Evolutionary conservation across 176 grass and related monocot genomes (phyloP), one percentile per base, ranked within the genome.

Genomic region (Oryza longistaminata): DNA sequence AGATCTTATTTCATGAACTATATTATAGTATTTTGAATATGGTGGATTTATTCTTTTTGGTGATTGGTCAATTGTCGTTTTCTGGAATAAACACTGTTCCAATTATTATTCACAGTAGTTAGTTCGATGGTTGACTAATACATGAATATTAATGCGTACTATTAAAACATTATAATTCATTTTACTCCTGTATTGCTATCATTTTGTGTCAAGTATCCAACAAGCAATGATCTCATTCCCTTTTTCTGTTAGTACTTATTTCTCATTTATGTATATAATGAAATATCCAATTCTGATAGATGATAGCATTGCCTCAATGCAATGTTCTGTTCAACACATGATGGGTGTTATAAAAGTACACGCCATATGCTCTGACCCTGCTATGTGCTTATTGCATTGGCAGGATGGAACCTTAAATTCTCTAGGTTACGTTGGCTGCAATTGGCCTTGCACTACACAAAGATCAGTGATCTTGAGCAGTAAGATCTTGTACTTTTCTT

Each of bases 331-430:
- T 46, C 9, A 50, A 52, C 44, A 25, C 26, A 74, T 35, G 16
- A 11, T 77, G 64, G 49, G 43, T 9, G 10, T 66, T 55, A 64
- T 19, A 53, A 79, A 85, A 11, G 22, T 19, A 17, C 11, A 53
- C 42, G 45, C 49, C 49, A 79, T 48, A 46, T 21, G 21, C 61
- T 33, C 74, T 90, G 67, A 90, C 62, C 48, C 21, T 31, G 15
- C 35, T 48, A 90, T 74, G 49, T 31, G 21, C 58, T 92, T 81
- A 77, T 87, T 91, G 66, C 64, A 61, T 80, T 98, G 79, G 11
- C 93, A 98, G 96, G 93, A 87, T 98, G 93, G 96, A 89, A 91
- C 70, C 70, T 95, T 81, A 93, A 92, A 92, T 25, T 95, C 49
- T 89, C 89, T 85, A 88, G 96, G 78, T 76, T 98, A 16, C 91